Percentiles rank a stretch among this genome's conserved stretches.
These are phyloP conservation scores for Globisporangium cederbergense DNA, from an alignment of 352 stramenopile genomes.

Conservation along the genomic window DNA sequence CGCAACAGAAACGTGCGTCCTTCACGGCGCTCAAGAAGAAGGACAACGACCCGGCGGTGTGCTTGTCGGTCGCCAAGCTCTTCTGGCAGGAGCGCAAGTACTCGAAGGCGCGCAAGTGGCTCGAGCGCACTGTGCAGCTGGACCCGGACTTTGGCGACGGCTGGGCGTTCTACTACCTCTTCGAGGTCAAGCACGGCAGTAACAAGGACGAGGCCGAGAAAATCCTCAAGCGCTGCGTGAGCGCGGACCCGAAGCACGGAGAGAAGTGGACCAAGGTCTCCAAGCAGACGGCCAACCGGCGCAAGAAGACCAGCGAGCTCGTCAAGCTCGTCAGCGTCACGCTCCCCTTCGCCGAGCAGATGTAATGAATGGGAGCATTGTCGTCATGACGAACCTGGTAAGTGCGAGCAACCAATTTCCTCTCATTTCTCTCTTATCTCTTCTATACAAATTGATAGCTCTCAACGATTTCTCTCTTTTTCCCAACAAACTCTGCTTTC, in stretches of 20 bases:
- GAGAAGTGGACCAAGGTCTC: constrained; percentile 93
- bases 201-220: constrained; percentile 74
- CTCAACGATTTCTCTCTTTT: not conserved
- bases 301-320: constrained; percentile 68
- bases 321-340: constrained; percentile 78
- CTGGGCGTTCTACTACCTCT: constrained; percentile 97
- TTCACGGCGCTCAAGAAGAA: constrained; percentile 96
- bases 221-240: constrained; percentile 84
- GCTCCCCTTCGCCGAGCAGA: constrained; percentile 62
- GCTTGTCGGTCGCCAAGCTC: constrained; percentile 94
- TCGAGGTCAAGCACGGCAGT: constrained; percentile 92
- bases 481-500: not conserved
- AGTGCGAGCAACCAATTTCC: constrained; percentile 2
- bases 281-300: constrained; percentile 91
- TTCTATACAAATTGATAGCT: constrained; percentile 1
- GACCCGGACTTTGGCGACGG: constrained; percentile 96
- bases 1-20: constrained; percentile 95
- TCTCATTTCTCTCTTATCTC: not conserved
- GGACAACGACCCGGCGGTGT: constrained; percentile 96
- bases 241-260: constrained; percentile 92
- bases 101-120: constrained; percentile 97
- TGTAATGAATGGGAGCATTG: constrained; percentile 23
- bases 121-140: constrained; percentile 94
- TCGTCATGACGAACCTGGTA: constrained; percentile 2
- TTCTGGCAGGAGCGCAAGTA: constrained; percentile 96